Percentiles rank a stretch among this genome's conserved stretches.
Conservation (phyloP, 805 yeast species). For the Saccharomyces paradoxus region DNA sequence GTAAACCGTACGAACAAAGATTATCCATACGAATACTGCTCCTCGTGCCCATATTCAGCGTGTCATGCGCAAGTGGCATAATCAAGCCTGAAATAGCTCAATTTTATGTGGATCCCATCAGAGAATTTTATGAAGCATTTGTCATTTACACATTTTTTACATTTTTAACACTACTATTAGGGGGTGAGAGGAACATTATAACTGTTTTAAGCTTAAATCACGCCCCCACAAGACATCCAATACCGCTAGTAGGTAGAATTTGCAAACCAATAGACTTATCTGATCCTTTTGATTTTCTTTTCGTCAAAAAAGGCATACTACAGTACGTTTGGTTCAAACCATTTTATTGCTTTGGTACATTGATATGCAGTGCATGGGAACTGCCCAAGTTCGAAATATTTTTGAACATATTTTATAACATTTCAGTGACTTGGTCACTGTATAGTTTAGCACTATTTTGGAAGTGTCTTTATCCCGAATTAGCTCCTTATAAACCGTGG, state of each 20-base stretch:
- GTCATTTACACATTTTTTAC: conserved; percentile 90
- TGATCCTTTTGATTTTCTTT: conserved; percentile 72
- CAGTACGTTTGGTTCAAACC: conserved; percentile 97
- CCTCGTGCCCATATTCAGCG: conserved; percentile 73
- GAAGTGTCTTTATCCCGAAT: conserved; percentile 76
- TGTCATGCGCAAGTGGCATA: conserved; percentile 57
- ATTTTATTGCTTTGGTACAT: conserved; percentile 51
- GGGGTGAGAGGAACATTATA: conserved; percentile 82
- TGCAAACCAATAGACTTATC: conserved; percentile 65
- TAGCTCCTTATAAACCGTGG: conserved; percentile 76
- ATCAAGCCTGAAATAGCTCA: conserved; percentile 37
- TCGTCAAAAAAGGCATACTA: conserved; percentile 73
- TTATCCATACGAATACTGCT: conserved; percentile 72
- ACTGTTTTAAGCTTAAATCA: conserved; percentile 62
- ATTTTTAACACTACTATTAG: conserved; percentile 70
- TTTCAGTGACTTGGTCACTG: conserved; percentile 72
- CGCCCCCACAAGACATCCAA: conserved; percentile 56
- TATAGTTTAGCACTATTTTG: conserved; percentile 86
- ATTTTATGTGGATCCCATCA: conserved; percentile 54
- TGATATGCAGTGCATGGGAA: conserved; percentile 38
- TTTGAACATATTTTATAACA: conserved; percentile 57
- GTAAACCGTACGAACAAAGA: conserved; percentile 85
- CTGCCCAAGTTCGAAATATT: conserved; percentile 41
- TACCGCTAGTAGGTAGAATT: conserved; percentile 42
- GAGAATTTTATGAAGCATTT: conserved; percentile 92